A percentile compares a stretch with the other conserved stretches of the same genome.
These are phyloP conservation scores for Calonectria leucothoes DNA, from an alignment of 2,329 filamentous ascomycete species.

Conservation along the genomic window DNA sequence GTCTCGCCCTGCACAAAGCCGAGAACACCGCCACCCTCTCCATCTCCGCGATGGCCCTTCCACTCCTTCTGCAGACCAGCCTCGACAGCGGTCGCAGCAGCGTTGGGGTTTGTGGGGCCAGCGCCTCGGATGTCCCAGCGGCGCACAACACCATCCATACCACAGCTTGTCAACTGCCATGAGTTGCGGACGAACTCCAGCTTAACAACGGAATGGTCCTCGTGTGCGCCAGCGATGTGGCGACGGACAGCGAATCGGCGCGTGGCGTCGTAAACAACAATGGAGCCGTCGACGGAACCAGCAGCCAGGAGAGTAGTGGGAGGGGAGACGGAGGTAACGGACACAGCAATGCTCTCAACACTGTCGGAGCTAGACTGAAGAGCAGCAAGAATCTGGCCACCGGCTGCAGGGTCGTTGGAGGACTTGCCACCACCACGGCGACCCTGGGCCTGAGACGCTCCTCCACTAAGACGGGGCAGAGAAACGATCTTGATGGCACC, in stretches of 20 bases:
- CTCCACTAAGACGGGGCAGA: constrained; percentile 72
- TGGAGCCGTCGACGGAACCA: constrained; percentile 79
- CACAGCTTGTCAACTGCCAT: constrained; percentile 86
- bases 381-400: constrained; percentile 79
- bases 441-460: constrained; percentile 36
- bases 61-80: constrained; percentile 84
- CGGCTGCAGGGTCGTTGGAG: constrained; percentile 51
- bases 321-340: constrained; percentile 49
- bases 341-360: constrained; percentile 81
- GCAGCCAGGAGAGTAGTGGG: constrained; percentile 70
- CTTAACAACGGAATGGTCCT: constrained; percentile 91
- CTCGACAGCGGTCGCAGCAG: constrained; percentile 54
- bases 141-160: constrained; percentile 91
- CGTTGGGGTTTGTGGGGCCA: constrained; percentile 44
- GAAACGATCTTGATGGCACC: constrained; percentile 88
- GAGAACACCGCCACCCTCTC: constrained; percentile 88
- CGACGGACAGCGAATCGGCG: constrained; percentile 89
- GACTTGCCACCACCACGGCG: constrained; percentile 46
- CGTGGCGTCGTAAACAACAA: constrained; percentile 88
- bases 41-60: constrained; percentile 87
- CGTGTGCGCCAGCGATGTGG: constrained; percentile 84
- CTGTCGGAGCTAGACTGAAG: constrained; percentile 81
- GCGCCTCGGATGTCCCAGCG: constrained; percentile 83
- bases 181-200: constrained; percentile 81
- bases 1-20: constrained; percentile 87